Evolutionary conservation across 768 basidiomycete genomes (phyloP).

Genomic region (Calvatia gigantea): DNA sequence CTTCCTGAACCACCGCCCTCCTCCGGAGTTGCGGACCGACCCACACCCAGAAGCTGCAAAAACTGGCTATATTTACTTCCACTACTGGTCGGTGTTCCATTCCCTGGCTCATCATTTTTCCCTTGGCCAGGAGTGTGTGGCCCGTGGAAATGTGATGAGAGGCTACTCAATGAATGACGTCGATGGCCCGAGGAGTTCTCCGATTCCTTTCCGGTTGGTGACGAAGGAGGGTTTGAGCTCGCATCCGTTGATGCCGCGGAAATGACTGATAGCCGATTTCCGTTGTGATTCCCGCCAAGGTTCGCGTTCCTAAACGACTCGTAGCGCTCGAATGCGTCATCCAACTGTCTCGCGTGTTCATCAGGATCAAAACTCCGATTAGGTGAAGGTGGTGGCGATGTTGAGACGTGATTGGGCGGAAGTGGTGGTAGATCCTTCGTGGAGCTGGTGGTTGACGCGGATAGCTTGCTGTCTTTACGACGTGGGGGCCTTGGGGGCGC

Average conservation of each 20-base stretch:
- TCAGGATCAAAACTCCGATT: slow-evolving; percentile 21
- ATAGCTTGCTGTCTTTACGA: not conserved
- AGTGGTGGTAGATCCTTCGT: slow-evolving; percentile 4
- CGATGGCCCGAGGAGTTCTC: not conserved
- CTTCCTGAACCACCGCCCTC: slow-evolving; percentile 18
- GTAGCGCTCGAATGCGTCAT: slow-evolving; percentile 90
- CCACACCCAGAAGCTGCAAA: slow-evolving; percentile 60
- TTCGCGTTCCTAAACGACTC: slow-evolving; percentile 71
- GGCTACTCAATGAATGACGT: not conserved
- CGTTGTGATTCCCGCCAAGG: slow-evolving; percentile 19
- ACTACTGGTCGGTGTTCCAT: slow-evolving; percentile 2
- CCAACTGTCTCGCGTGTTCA: slow-evolving; percentile 45
- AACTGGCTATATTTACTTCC: slow-evolving; percentile 45
- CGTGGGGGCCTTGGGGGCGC: not conserved
- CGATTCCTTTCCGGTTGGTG: slow-evolving; percentile 26
- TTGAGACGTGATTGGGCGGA: not conserved
- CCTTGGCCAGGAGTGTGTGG: not conserved
- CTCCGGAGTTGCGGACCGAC: slow-evolving; percentile 43
- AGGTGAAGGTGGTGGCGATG: slow-evolving; percentile 10
- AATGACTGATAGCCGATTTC: slow-evolving; percentile 59
- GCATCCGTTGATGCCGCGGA: slow-evolving; percentile 40
- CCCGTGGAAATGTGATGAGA: slow-evolving; percentile 14
- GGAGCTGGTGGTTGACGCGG: not conserved
- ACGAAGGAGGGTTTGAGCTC: slow-evolving; percentile 26
- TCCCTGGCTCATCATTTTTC: slow-evolving; percentile 6